Evolutionary conservation across 2,329 filamentous ascomycete species (phyloP), one percentile per base, ranked within the genome.

Genomic region (Raffaelea ambrosiae): DNA sequence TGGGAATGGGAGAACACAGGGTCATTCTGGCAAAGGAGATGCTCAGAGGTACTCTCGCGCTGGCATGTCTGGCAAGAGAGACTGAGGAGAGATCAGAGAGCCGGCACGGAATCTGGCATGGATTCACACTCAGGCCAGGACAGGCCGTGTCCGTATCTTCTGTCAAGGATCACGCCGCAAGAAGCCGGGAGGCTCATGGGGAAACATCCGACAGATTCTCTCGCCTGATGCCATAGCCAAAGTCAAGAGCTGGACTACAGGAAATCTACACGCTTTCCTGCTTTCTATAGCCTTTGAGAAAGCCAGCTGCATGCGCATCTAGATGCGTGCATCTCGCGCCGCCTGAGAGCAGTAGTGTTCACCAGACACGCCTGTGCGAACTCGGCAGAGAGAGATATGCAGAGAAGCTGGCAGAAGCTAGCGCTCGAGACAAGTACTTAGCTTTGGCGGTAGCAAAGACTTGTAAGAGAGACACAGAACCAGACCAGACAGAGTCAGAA

Each of bases 401-500:
- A 43, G 5, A 43, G 19, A 33, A 43, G 36, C 4, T 23, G 31
- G 36, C 66, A 69, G 71, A 70, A 68, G 68, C 67, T 73, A 73
- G 72, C 70, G 69, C 71, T 69, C 66, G 63, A 70, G 51, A 67
- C 66, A 68, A 77, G 74, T 75, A 78, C 74, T 76, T 83, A 84
- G 79, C 78, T 79, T 29, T 78, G 74, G 79, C 74, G 79, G 77
- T 85, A 84, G 82, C 80, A 83, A 47, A 51, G 49, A 51, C 48
- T 50, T 46, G 44, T 16, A 39, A 51, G 51, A 79, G 80, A 72
- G 55, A 57, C 35, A 52, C 39, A 55, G 44, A 53, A 50, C 51
- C 48, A 53, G 44, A 47, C n/a, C 26, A 23, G 57, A 61, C 56
- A 61, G 56, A 53, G 42, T 51, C 29, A 33, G 46, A 23, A 43